Evolutionary conservation across 257 asterid genomes (phyloP), one percentile per base, ranked within the genome.

Genomic region (Scutellaria barbata): DNA sequence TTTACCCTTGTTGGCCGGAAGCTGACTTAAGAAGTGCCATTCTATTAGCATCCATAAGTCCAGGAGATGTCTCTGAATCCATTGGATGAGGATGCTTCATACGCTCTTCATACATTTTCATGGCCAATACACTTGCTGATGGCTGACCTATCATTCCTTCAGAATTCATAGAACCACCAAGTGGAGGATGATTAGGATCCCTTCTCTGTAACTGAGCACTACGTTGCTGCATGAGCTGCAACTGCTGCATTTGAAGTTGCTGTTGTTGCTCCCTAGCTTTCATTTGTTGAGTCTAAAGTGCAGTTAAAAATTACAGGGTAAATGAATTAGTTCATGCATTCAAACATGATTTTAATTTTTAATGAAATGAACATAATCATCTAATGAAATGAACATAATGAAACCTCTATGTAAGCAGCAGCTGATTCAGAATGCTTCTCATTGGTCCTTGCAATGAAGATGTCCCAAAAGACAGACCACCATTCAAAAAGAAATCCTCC

Each of bases 401-500:
- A 74, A 69, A 95, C 99, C 99, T 95, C 98, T 65, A 92, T 92
- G 82, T 90, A 95, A 64, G 99, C 92, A 43, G 98, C 99, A 77
- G 99, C 99, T 76, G 98, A 81, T 80, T 95, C 99, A 7, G 99
- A 95, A 83, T 95, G 99, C 86, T 95, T 95, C 79, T 86, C 99
- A 46, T 95, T 95, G 58, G 97, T 92, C 87, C 99, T 88, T 55
- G 99, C 95, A 68, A 95, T 95, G 84, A 90, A 95, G 69, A 95
- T 95, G 80, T 95, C 99, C 99, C 99, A 95, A 77, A 95, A 92
- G 56, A 92, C 98, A 14, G 99, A 95, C 99, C 99, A 95, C 99
- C 99, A 95, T 64, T 95, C 99, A 43, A 90, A 89, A 30, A 95
- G 92, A 86, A 95, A 95, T 59, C 99, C 99, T 74, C 99, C 99